A percentile compares a stretch with the other conserved stretches of the same genome.
Evolutionary conservation across 306 rosid genomes (phyloP).

Genomic region (Sechiopsis laciniata): DNA sequence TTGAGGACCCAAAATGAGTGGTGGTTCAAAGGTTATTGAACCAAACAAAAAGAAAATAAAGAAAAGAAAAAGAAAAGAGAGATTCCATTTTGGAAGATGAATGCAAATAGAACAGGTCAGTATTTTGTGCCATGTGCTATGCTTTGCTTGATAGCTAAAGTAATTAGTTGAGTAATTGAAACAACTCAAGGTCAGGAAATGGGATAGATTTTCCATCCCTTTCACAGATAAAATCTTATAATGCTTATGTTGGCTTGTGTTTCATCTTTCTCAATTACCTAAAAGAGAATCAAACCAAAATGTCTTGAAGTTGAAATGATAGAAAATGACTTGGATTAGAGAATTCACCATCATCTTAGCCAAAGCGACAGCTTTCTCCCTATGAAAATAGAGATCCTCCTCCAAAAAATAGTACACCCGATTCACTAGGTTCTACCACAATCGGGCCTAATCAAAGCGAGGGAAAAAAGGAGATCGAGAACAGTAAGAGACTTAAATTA

Average conservation of each 20-base stretch:
- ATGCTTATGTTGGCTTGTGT: too few species aligned
- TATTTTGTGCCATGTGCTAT: conserved; percentile 10
- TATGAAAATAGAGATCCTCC: too few species aligned
- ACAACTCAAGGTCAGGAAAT: background rate
- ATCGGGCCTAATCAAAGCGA: too few species aligned
- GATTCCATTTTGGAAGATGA: conserved; percentile 2
- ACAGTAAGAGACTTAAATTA: too few species aligned
- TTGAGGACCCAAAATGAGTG: conserved; percentile 9
- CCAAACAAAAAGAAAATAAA: background rate
- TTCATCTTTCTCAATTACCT: background rate
- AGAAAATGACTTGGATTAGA: too few species aligned
- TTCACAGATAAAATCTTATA: conserved; percentile 16
- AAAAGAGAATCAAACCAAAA: background rate
- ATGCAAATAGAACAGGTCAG: conserved; percentile 14
- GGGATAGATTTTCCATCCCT: conserved; percentile 15
- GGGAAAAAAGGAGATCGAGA: too few species aligned
- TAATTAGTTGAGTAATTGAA: conserved; percentile 7
- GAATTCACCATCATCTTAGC: too few species aligned
- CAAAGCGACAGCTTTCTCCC: too few species aligned
- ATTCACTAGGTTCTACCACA: too few species aligned
- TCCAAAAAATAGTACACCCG: too few species aligned
- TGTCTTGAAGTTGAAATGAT: too few species aligned
- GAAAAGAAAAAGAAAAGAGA: too few species aligned
- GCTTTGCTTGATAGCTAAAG: conserved; percentile 1
- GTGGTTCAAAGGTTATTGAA: conserved; percentile 10